Conservation (phyloP, 1,284 basidiomycete genomes). For the Trametes polyzona region DNA sequence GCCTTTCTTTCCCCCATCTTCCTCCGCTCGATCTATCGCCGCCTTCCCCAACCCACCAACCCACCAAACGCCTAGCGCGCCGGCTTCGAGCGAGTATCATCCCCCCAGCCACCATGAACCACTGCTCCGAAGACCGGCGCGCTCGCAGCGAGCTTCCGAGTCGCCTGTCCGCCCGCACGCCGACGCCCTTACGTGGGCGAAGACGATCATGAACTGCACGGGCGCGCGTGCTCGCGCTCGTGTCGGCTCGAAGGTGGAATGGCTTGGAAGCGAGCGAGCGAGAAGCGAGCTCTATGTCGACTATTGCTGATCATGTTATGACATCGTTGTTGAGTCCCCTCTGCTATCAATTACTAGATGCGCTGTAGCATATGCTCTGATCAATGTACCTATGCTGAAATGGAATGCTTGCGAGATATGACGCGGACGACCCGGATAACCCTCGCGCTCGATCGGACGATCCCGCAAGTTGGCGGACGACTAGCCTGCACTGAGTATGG, state of each 20-base stretch:
- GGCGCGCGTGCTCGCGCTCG: neutral
- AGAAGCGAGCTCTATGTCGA: neutral
- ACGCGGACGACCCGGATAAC: neutral
- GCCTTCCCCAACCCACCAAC: no score
- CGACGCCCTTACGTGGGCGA: neutral
- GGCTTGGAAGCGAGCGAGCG: neutral
- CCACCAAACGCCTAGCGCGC: neutral
- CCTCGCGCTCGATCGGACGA: no score
- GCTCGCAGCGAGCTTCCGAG: neutral
- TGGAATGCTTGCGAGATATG: neutral
- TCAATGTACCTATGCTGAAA: no score
- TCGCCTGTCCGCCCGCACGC: neutral
- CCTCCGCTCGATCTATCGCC: no score
- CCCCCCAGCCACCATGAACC: neutral
- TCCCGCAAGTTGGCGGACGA: no score
- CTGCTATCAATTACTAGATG: no score
- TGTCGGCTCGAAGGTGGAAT: neutral
- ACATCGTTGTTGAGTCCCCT: neutral
- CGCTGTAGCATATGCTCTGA: conserved; percentile 1
- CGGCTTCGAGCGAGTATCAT: neutral
- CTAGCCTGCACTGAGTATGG: no score
- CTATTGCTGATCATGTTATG: neutral
- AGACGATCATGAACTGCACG: neutral
- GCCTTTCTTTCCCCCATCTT: no score
- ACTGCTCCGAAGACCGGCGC: neutral